Base-by-base conservation (phyloP, 495 filamentous ascomycete genomes). In the Lasiosphaeris hirsuta region DNA sequence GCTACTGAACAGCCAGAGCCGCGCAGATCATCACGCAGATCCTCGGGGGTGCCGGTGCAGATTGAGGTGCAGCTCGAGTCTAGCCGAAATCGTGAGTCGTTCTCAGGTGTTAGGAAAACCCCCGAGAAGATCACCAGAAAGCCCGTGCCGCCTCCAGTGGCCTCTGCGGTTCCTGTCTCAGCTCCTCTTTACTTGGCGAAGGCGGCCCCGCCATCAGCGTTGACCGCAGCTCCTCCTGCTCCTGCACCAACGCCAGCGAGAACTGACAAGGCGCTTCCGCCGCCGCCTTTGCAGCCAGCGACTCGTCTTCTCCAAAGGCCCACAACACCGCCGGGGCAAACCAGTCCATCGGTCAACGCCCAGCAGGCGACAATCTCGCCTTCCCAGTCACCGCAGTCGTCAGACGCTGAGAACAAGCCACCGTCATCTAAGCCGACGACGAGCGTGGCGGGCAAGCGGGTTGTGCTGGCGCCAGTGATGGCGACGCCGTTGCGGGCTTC, bases 331-430 rank as follows among this genome's bases (percentile, higher is more conserved):
- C 58, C 64, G 1, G 49, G 63, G 17, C 34, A 54, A n/a, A 46
- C 58, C 18, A 64, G 65, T 0, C 66, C 72, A 7, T 64, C 69
- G 7, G 61, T 62, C 10, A 63, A 62, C 13, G 71, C 71, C 15
- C 69, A 69, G 51, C 77, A 77, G 54, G 66, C 74, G 1, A 56
- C 57, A 1, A 23, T 73, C 4, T 77, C 81, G 1, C 83, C 83
- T 5, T 85, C 85, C 1, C 78, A 79, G 45, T 88, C 89, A 9
- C 84, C 86, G 0, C 87, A 90, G 57, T 85, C 88, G 4, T 91
- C 89, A n/a, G 85, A 92, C 71, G 88, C 86, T 1, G 89, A 92
- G 65, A 92, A 92, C 60, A 83, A 80, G 14, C 88, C 87, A 0
- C 89, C 88, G 3, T 86, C 85, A 1, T 82, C 84, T 4, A 82